phyloP scores from a whole-genome alignment of 345 rosid species.

The Syzygium oleosum region DNA sequence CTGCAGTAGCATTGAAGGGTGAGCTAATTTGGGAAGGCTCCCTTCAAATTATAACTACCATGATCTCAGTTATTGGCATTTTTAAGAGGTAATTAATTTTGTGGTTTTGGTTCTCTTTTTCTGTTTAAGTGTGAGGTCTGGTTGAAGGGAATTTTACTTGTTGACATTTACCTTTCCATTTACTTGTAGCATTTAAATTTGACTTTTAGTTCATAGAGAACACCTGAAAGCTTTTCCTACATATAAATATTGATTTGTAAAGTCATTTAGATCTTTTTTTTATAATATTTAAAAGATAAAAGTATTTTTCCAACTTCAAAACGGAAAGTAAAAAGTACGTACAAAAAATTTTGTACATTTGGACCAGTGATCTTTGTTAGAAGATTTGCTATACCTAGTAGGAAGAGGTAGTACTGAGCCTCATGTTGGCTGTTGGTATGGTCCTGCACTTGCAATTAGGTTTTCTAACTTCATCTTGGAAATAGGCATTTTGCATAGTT shows the following conservation, averaged over 20 bases:
- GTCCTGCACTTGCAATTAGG: background rate
- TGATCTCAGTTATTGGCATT: slow-evolving; percentile 44
- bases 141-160: background rate
- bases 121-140: background rate
- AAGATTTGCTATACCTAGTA: background rate
- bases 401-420: background rate
- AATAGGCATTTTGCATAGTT: background rate
- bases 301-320: background rate
- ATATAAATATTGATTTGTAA: background rate
- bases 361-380: background rate
- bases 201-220: background rate
- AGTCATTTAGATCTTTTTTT: background rate
- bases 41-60: slow-evolving; percentile 52
- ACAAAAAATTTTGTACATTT: background rate
- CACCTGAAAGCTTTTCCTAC: background rate
- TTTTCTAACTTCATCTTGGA: background rate
- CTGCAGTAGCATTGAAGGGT: slow-evolving; percentile 22
- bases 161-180: background rate
- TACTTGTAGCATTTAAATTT: background rate
- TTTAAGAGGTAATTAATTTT: slow-evolving; percentile 51
- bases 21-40: slow-evolving; percentile 73
- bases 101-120: background rate
- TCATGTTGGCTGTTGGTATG: background rate
- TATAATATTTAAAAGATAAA: background rate
- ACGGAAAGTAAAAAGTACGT: background rate